Evolutionary conservation across 495 filamentous ascomycete genomes (phyloP), one percentile per base, ranked within the genome.

Genomic region (Hypoxylon fuscum): DNA sequence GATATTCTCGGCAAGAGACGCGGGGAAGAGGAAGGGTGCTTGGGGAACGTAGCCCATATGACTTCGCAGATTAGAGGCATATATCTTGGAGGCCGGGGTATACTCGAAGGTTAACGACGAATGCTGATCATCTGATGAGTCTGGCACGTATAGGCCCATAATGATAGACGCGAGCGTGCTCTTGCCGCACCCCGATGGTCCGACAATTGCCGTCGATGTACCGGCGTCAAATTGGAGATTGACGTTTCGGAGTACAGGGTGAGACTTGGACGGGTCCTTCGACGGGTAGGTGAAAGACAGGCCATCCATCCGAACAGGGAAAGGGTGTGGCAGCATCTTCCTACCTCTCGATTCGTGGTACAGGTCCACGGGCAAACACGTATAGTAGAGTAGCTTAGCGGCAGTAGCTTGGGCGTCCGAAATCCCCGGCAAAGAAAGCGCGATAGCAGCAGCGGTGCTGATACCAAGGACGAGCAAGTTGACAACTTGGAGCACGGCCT

Each of bases 141-240:
- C 57, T 0, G 72, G 74, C 17, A 70, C 57, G 56, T 80, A 71
- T 1, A 73, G 51, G 15, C 71, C 68, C 0, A 95, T 74, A 0
- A 98, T 80, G 0, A 98, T 75, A 0, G 87, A 86, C 1, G 87
- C 84, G 37, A 97, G 83, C 1, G 96, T 98, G 11, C 88, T 92
- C 77, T 98, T 98, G 0, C 95, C 94, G 20, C 85, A 90, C 0
- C 96, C 96, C 0, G 93, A 97, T 3, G 83, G 72, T 10, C 92
- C 93, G 12, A 95, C 92, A 27, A 96, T 84, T 3, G 91, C 91
- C 2, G 85, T 90, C 56, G 82, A 88, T 0, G 80, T 85, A 15
- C 85, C 85, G 0, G 77, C 62, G 5, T 78, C 56, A 54, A 96
- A 82, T 1, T 62, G 73, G n/a, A 96, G 68, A 32, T 77, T 85